Evolutionary conservation across 148 eudicot species (phyloP).

Genomic region (Talinum fruticosum): DNA sequence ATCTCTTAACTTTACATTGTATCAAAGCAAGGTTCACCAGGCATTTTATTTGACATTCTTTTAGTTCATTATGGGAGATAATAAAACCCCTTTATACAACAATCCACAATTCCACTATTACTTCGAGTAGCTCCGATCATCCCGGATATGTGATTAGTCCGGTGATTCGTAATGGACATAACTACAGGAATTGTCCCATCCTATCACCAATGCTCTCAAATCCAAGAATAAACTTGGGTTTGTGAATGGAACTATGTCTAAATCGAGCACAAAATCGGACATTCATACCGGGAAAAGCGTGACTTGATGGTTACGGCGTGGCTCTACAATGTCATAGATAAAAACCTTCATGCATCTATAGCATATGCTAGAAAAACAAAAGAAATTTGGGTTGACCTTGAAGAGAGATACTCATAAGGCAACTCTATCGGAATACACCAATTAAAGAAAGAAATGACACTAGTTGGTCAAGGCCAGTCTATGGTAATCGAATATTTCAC

Average conservation of each 20-base stretch:
- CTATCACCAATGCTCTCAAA: not conserved
- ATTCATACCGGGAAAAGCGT: not conserved
- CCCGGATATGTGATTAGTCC: not conserved
- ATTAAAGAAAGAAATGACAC: not conserved
- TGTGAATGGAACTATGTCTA: not conserved
- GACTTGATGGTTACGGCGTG: not conserved
- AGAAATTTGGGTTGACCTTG: not conserved
- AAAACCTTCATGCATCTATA: not conserved
- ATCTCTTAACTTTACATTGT: too few species aligned
- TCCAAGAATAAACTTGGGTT: not conserved
- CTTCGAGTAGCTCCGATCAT: not conserved
- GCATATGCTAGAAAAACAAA: not conserved
- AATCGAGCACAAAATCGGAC: not conserved
- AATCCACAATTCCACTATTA: too few species aligned
- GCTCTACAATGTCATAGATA: not conserved
- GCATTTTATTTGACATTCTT: too few species aligned
- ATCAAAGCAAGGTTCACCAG: too few species aligned
- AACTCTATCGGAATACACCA: slow-evolving; percentile 9
- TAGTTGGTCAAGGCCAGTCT: not conserved
- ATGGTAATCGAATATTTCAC: not conserved
- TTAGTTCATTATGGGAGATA: too few species aligned
- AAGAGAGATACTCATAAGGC: not conserved
- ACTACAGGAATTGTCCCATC: not conserved
- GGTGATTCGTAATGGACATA: not conserved
- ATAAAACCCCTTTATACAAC: too few species aligned